These are phyloP conservation scores for Talaromyces borbonicus DNA, from an alignment of 495 filamentous ascomycete genomes.

Conservation along the genomic window DNA sequence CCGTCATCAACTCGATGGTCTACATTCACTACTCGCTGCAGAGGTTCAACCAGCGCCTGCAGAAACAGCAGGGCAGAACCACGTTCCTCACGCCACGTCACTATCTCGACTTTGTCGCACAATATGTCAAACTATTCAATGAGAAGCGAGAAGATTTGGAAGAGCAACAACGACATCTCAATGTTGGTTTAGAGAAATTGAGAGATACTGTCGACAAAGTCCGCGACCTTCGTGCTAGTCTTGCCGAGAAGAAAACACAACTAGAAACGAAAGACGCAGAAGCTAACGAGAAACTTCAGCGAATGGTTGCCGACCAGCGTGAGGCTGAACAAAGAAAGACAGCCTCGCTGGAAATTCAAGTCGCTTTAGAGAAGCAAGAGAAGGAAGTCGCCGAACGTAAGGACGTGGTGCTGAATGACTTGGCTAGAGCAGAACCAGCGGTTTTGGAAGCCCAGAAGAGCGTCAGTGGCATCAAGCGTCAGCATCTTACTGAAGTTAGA, in stretches of 20 bases:
- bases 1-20: conserved; percentile 95
- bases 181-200: conserved; percentile 96
- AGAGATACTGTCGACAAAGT: conserved; percentile 97
- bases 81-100: conserved; percentile 94
- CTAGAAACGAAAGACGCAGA: conserved; percentile 89
- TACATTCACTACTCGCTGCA: conserved; percentile 94
- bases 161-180: conserved; percentile 95
- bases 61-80: conserved; percentile 79
- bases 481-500: conserved; percentile 93
- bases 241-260: conserved; percentile 88
- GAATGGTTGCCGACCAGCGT: conserved; percentile 92
- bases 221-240: conserved; percentile 74
- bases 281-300: conserved; percentile 92
- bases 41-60: conserved; percentile 76
- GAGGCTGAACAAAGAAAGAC: conserved; percentile 89
- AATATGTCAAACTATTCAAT: conserved; percentile 94
- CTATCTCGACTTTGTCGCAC: conserved; percentile 95
- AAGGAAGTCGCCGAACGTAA: conserved; percentile 72
- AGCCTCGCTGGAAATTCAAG: conserved; percentile 79
- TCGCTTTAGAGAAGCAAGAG: conserved; percentile 79
- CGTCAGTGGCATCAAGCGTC: conserved; percentile 94
- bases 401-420: conserved; percentile 77
- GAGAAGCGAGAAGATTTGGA: conserved; percentile 98
- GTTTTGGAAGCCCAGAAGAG: conserved; percentile 87
- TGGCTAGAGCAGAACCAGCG: conserved; percentile 87